Conservation (phyloP, 257 asterid genomes). For the Handroanthus guayacan region DNA sequence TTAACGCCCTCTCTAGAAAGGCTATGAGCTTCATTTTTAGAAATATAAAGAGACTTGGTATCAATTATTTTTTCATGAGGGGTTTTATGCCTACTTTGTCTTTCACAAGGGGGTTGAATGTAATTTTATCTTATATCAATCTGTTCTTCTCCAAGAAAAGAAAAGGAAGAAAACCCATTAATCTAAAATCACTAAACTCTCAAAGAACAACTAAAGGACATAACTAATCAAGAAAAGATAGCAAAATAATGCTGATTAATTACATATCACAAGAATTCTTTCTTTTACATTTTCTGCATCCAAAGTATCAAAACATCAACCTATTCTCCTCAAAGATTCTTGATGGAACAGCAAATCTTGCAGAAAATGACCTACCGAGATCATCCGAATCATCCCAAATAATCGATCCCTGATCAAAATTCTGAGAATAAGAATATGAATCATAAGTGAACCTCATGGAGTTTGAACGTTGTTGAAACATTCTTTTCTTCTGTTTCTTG, state of each 20-base stretch:
- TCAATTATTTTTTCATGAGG: too few relatives aligned
- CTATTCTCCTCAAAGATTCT: conserved; percentile 51
- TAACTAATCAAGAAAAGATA: background rate
- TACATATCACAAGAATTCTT: too few relatives aligned
- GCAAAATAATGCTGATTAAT: too few relatives aligned
- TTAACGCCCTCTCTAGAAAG: too few relatives aligned
- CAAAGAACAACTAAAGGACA: background rate
- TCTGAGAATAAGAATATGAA: conserved; percentile 62
- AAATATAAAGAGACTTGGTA: too few relatives aligned
- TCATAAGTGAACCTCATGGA: conserved; percentile 66
- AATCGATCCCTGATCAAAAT: conserved; percentile 60
- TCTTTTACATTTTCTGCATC: background rate
- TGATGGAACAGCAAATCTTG: conserved; percentile 76
- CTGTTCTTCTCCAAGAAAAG: background rate
- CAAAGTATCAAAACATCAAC: conserved; percentile 39
- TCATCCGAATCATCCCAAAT: conserved; percentile 56
- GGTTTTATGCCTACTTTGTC: too few relatives aligned
- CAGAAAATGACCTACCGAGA: conserved; percentile 70
- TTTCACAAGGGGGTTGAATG: too few relatives aligned
- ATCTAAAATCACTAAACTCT: background rate
- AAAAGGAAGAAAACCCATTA: background rate
- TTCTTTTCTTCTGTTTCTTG: conserved; percentile 64
- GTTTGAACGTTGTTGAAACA: conserved; percentile 34
- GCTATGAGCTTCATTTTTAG: too few relatives aligned
- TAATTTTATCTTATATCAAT: too few relatives aligned